Conservation (phyloP, 306 rosid genomes). For the Purshia tridentata region DNA sequence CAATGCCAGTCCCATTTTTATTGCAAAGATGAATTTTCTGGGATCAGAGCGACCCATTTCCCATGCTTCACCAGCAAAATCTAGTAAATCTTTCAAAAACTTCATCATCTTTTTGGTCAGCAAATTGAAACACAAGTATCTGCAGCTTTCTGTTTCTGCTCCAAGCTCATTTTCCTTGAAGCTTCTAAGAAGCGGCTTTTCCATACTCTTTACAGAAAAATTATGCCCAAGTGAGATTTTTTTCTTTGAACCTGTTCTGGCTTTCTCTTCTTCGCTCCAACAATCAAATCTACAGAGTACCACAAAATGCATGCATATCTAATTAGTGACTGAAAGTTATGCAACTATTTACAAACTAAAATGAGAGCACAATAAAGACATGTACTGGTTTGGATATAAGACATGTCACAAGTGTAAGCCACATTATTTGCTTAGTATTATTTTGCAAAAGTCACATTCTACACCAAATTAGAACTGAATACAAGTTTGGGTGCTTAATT, state of each 20-base stretch:
- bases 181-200: slow-evolving; percentile 10
- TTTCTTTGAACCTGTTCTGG: too few species aligned
- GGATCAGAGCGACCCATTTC: slow-evolving; percentile 67
- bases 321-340: background rate
- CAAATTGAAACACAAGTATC: background rate
- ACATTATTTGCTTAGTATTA: too few species aligned
- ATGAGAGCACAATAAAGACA: background rate
- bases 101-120: slow-evolving; percentile 4
- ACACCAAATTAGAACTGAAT: too few species aligned
- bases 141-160: background rate
- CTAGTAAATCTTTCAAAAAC: slow-evolving; percentile 6
- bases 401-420: too few species aligned
- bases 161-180: slow-evolving; percentile 5
- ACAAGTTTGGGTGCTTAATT: too few species aligned
- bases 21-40: slow-evolving; percentile 48
- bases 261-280: background rate
- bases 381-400: too few species aligned
- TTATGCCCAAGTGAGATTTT: background rate
- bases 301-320: background rate
- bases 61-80: slow-evolving; percentile 21
- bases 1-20: slow-evolving; percentile 55
- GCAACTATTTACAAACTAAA: background rate
- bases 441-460: too few species aligned
- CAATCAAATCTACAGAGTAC: background rate
- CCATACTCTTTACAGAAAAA: slow-evolving; percentile 14